Evolutionary conservation across 2,329 filamentous ascomycete species (phyloP).

Genomic region (Fusarium metavorans): DNA sequence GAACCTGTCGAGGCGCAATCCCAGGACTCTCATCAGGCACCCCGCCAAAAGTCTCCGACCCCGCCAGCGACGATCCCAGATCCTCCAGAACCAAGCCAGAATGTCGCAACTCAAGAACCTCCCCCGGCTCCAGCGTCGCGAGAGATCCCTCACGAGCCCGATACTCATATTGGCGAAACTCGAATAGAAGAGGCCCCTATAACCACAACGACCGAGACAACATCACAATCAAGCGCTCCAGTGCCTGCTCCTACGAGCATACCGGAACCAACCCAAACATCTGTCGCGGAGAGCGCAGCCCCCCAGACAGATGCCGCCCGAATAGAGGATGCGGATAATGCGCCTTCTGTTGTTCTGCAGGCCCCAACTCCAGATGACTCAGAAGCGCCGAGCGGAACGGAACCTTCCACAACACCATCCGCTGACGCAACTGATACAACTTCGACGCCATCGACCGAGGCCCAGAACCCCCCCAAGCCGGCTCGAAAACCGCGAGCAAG

Average conservation of each 20-base stretch:
- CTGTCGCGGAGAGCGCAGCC: neutral
- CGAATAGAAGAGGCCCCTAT: neutral
- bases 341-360: conserved; percentile 14
- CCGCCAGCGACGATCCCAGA: conserved; percentile 38
- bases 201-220: neutral
- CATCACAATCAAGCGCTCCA: neutral
- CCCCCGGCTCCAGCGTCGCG: conserved; percentile 1
- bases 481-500: conserved; percentile 35
- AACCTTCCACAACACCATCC: conserved; percentile 29
- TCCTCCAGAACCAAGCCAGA: conserved; percentile 22
- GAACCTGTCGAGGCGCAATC: conserved; percentile 13
- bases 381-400: conserved; percentile 23
- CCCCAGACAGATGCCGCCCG: neutral
- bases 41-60: conserved; percentile 37
- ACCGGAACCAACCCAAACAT: conserved; percentile 14
- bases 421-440: conserved; percentile 18
- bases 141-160: neutral
- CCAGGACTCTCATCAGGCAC: conserved; percentile 21
- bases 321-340: neutral
- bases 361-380: conserved; percentile 28
- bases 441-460: conserved; percentile 16
- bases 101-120: neutral
- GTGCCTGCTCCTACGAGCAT: conserved; percentile 15
- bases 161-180: neutral
- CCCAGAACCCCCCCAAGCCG: conserved; percentile 13